Conservation (phyloP, 345 rosid species). For the Microcos paniculata region DNA sequence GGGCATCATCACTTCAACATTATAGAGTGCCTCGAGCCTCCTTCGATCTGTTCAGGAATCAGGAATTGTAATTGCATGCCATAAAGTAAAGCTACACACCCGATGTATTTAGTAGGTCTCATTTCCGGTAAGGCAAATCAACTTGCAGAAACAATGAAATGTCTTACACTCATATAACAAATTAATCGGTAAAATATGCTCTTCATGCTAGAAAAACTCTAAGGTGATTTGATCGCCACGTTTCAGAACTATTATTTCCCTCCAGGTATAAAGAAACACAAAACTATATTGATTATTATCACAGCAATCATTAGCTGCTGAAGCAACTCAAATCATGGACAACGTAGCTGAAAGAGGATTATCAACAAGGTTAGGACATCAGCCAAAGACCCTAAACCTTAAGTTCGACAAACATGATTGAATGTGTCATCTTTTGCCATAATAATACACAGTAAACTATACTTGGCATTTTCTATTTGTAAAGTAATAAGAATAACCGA, state of each 20-base stretch:
- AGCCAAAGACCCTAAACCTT: background rate
- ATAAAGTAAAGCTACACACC: background rate
- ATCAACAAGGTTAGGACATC: background rate
- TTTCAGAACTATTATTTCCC: background rate
- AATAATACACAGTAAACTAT: background rate
- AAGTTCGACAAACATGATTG: background rate
- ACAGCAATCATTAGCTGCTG: background rate
- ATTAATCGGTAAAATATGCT: background rate
- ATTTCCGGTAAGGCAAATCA: background rate
- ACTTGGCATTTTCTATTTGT: no score
- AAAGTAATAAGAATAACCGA: slow-evolving; percentile 8
- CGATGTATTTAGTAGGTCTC: background rate
- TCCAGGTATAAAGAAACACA: background rate
- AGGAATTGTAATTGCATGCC: slow-evolving; percentile 12
- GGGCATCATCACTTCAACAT: slow-evolving; percentile 83
- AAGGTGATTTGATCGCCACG: background rate
- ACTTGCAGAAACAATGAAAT: background rate
- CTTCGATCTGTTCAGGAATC: slow-evolving; percentile 52
- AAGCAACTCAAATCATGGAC: background rate
- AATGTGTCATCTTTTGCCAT: background rate
- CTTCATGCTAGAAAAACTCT: background rate
- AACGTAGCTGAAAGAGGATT: background rate
- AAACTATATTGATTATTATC: background rate
- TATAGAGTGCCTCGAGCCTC: slow-evolving; percentile 58
- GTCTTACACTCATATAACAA: background rate